A percentile compares a stretch with the other conserved stretches of the same genome.
These are phyloP conservation scores for Chytriomyces hyalinus DNA, from an alignment of 192 early-diverging fungal genomes.

Conservation along the genomic window DNA sequence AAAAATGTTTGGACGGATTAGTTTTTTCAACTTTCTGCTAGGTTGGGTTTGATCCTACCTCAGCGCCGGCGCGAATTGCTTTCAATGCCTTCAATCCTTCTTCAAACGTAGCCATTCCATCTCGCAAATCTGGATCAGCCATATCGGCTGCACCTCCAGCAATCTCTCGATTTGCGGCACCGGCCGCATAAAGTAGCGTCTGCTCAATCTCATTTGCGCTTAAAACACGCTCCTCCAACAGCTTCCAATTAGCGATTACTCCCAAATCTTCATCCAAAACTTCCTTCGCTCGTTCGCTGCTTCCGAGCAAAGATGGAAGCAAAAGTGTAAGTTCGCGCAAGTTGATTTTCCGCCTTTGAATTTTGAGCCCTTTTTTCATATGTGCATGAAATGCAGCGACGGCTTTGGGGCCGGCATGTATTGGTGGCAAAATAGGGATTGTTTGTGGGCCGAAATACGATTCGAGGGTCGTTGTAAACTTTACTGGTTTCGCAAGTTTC, in stretches of 20 bases:
- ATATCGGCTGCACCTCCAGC: background rate
- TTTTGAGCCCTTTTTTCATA: background rate
- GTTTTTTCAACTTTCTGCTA: background rate
- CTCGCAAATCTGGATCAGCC: background rate
- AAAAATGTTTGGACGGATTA: background rate
- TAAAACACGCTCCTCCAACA: conserved; percentile 8
- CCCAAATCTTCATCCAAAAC: background rate
- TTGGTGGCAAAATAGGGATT: conserved; percentile 14
- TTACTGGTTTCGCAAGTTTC: background rate
- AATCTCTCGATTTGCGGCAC: background rate
- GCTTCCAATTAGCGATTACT: background rate
- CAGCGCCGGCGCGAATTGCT: conserved; percentile 13
- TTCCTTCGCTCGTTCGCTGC: background rate
- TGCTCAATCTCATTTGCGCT: conserved; percentile 14
- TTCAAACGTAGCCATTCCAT: background rate
- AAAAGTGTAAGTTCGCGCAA: conserved; percentile 2
- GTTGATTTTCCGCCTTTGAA: conserved; percentile 10
- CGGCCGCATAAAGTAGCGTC: conserved; percentile 13
- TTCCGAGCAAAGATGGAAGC: background rate
- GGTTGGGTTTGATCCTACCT: background rate
- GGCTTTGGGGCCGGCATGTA: conserved; percentile 3
- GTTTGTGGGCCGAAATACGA: conserved; percentile 7
- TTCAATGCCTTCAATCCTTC: background rate
- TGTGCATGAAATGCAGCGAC: conserved; percentile 8
- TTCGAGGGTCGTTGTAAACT: conserved; percentile 14